These are phyloP conservation scores for Dactylellina drechsleri DNA, from an alignment of 2,329 filamentous ascomycete species.

Conservation along the genomic window DNA sequence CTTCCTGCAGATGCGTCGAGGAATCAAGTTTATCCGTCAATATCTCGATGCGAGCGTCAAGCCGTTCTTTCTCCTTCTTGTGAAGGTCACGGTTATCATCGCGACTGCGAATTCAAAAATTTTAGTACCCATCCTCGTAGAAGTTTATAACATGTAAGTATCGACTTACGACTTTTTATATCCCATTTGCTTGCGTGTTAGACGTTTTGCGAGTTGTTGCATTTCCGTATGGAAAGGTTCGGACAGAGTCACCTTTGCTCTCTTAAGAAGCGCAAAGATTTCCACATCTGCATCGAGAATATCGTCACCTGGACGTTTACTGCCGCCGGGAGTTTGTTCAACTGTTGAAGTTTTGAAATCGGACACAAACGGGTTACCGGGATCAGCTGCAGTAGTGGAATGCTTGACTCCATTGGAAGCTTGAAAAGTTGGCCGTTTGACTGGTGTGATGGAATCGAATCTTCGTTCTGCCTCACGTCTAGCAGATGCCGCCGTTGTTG, in stretches of 20 bases:
- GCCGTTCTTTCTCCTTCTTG: not conserved
- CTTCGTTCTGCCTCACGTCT: not conserved
- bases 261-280: not conserved
- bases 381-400: not conserved
- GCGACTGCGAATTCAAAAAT: slow-evolving; percentile 2
- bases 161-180: slow-evolving; percentile 11
- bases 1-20: not conserved
- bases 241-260: not conserved
- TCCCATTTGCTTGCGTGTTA: slow-evolving; percentile 6
- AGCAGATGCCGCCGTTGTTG: slow-evolving; percentile 2
- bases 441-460: slow-evolving; percentile 8
- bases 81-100: not conserved
- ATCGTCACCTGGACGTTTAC: not conserved
- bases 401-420: not conserved
- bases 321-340: not conserved
- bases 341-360: not conserved
- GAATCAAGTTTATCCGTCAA: not conserved
- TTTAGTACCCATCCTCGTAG: not conserved
- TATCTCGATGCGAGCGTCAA: not conserved
- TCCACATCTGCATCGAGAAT: slow-evolving; percentile 10
- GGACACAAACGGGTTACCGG: not conserved
- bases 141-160: not conserved
- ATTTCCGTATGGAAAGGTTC: not conserved
- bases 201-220: not conserved
- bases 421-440: slow-evolving; percentile 5